Base-by-base conservation (phyloP, 345 rosid genomes). In the Arabidopsis suecica region DNA sequence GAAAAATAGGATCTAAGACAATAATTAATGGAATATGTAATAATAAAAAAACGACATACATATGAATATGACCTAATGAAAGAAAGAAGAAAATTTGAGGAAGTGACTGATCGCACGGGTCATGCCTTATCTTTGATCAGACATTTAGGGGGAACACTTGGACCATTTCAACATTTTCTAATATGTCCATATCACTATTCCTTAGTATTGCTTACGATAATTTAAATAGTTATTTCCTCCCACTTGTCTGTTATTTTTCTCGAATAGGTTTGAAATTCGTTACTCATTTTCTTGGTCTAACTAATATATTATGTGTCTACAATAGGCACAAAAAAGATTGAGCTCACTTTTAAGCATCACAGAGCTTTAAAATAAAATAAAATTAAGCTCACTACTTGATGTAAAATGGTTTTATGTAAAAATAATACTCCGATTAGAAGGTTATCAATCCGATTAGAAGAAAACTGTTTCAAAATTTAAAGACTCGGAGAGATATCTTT, bases 71-170 rank as follows among this genome's bases (percentile, higher is more conserved):
- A 71, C 47, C 37, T n/a, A 23, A n/a, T 23, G 8, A 38, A 38
- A 36, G 7, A 36, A 5, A 36, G 9, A 58, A 8, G 0, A 25
- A 45, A 37, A 62, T 0, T 28, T 9, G 22, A 62, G 30, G 69
- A 72, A 62, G 47, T 54, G 48, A 64, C 64, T 73, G 70, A 57
- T 65, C 5, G 72, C 51, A 74, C 72, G 72, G 22, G 50, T 36
- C 78, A 74, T 45, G 66, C 59, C 65, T 74, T 74, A 48, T 74
- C 67, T 66, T 74, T 58, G 14, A 56, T 40, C 5, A 42, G 77
- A 55, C 54, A 64, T 73, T 33, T 63, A 14, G 9, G 57, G 40
- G 66, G n/a, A 74, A 50, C 51, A 72, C 33, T 62, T 50, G 41
- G 62, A 66, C 72, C 67, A 30, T 74, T 58, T 74, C 72, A 38